These are phyloP conservation scores for Ogataea angusta DNA, from an alignment of 805 yeast species.

Conservation along the genomic window DNA sequence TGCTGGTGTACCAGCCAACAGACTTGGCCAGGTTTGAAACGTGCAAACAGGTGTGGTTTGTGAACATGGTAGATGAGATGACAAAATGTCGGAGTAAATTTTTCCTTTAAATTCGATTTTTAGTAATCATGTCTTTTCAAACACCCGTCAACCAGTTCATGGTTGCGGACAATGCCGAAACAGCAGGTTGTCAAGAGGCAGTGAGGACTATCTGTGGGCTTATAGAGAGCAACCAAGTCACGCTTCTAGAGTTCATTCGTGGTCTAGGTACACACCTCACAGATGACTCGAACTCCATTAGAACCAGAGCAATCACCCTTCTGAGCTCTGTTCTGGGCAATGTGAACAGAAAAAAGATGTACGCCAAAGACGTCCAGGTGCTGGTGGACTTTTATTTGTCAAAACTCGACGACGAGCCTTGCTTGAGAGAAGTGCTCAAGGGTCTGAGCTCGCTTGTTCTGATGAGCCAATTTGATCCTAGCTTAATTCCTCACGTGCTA, in stretches of 20 bases:
- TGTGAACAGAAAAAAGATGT: slow-evolving; percentile 26
- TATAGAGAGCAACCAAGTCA: slow-evolving; percentile 24
- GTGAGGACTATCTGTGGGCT: slow-evolving; percentile 29
- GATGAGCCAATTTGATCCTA: slow-evolving; percentile 47
- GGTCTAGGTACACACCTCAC: slow-evolving; percentile 47
- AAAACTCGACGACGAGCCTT: slow-evolving; percentile 63
- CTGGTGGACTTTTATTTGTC: slow-evolving; percentile 56
- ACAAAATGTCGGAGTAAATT: slow-evolving; percentile 1
- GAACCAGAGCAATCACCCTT: slow-evolving; percentile 41
- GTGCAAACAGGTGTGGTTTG: slow-evolving; percentile 75
- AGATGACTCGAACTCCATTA: slow-evolving; percentile 39
- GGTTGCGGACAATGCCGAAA: slow-evolving; percentile 38
- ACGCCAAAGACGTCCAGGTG: slow-evolving; percentile 47
- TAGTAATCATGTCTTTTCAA: slow-evolving; percentile 21
- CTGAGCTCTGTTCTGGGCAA: slow-evolving; percentile 36
- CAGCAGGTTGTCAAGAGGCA: slow-evolving; percentile 29
- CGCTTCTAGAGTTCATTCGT: slow-evolving; percentile 43
- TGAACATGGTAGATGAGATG: slow-evolving; percentile 13
- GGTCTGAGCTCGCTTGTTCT: slow-evolving; percentile 52
- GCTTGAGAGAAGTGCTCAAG: slow-evolving; percentile 47
- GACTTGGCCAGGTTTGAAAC: slow-evolving; percentile 77
- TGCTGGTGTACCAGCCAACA: slow-evolving; percentile 65
- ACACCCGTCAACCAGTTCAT: slow-evolving; percentile 35
- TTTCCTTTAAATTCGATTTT: not conserved
- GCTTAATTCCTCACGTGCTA: slow-evolving; percentile 38